Percentiles rank a stretch among this genome's conserved stretches.
Conservation (phyloP, 805 yeast species). For the Lipomyces mesembrius region DNA sequence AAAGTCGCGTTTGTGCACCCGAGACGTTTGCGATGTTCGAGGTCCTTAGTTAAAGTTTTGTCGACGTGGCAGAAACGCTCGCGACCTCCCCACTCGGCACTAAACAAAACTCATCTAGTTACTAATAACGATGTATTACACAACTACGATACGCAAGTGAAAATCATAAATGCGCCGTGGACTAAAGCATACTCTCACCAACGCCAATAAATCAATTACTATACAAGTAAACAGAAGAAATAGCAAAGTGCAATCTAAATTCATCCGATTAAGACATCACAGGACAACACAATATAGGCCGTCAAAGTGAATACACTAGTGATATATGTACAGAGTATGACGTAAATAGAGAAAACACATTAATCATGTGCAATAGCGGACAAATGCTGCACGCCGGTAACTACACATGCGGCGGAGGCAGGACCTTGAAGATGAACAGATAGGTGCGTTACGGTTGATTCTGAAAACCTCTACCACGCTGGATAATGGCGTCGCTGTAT, state of each 20-base stretch:
- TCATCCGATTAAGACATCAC: neutral
- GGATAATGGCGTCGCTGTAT: slow-evolving; percentile 29
- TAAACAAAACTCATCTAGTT: no score
- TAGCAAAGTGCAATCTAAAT: neutral
- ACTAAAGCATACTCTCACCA: neutral
- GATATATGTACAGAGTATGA: neutral
- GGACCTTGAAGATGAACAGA: neutral
- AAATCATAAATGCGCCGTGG: neutral
- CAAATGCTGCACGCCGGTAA: neutral
- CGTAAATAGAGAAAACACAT: neutral
- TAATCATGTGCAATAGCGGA: neutral
- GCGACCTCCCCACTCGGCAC: neutral
- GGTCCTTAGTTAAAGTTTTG: neutral
- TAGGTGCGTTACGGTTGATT: neutral
- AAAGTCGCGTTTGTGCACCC: neutral
- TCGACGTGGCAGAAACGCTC: slow-evolving; percentile 1
- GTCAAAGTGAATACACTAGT: neutral
- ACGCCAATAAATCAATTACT: neutral
- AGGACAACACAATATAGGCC: neutral
- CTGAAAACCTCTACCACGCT: slow-evolving; percentile 32
- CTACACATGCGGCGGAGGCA: neutral
- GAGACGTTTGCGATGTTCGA: neutral
- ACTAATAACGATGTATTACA: no score
- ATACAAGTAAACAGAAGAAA: neutral
- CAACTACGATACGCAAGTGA: neutral